Conservation (phyloP, 2,329 filamentous ascomycete genomes). For the Nigrospora sphaerica region DNA sequence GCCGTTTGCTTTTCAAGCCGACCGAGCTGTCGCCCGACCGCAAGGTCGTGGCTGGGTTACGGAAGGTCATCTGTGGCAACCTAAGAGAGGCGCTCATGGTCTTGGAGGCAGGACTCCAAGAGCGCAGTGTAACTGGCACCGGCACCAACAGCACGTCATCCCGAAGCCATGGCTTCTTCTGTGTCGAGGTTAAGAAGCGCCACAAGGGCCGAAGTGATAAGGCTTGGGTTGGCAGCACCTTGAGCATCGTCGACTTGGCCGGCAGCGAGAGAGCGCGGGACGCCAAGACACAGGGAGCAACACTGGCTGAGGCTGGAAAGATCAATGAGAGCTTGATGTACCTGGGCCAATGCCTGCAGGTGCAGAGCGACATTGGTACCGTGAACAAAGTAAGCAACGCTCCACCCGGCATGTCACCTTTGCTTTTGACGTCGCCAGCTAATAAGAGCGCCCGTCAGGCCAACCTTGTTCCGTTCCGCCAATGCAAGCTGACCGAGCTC, state of each 20-base stretch:
- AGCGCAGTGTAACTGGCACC: slow-evolving; percentile 82
- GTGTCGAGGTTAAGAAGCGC: slow-evolving; percentile 87
- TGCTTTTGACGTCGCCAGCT: not conserved
- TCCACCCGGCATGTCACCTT: not conserved
- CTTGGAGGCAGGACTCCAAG: slow-evolving; percentile 80
- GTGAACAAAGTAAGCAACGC: slow-evolving; percentile 57
- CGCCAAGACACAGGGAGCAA: slow-evolving; percentile 88
- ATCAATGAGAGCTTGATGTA: slow-evolving; percentile 99
- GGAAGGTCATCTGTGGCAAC: slow-evolving; percentile 79
- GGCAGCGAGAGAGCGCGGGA: slow-evolving; percentile 90
- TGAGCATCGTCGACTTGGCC: slow-evolving; percentile 88
- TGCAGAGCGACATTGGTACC: slow-evolving; percentile 75
- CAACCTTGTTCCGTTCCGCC: slow-evolving; percentile 69
- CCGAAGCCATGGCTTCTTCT: slow-evolving; percentile 93
- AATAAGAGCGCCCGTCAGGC: slow-evolving; percentile 39
- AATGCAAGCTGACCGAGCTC: slow-evolving; percentile 80
- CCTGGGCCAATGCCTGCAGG: slow-evolving; percentile 90
- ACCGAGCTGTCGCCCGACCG: slow-evolving; percentile 82
- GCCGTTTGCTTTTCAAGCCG: slow-evolving; percentile 82
- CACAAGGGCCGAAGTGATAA: slow-evolving; percentile 37
- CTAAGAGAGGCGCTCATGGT: slow-evolving; percentile 83
- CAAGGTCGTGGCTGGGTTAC: slow-evolving; percentile 89
- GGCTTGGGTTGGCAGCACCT: slow-evolving; percentile 67
- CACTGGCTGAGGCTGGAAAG: slow-evolving; percentile 90
- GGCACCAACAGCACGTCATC: slow-evolving; percentile 90